Evolutionary conservation across 768 basidiomycete species (phyloP).

Genomic region (Rhodosporidiobolus odoratus): DNA sequence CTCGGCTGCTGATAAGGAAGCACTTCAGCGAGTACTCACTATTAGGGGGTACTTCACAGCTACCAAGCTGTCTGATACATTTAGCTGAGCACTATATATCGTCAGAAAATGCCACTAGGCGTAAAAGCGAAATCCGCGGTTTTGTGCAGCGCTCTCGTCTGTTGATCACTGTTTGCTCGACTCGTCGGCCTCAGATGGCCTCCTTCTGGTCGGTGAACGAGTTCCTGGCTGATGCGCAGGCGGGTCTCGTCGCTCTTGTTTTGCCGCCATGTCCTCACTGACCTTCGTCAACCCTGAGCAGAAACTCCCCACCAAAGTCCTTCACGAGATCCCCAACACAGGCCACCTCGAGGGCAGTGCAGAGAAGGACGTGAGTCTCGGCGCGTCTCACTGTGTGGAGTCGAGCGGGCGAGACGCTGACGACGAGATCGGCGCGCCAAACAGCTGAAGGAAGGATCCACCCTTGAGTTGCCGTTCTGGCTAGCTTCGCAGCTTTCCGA

Average conservation of each 20-base stretch:
- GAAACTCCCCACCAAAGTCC: constrained; percentile 40
- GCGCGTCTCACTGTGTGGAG: not conserved
- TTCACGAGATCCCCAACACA: constrained; percentile 37
- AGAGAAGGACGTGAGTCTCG: constrained; percentile 39
- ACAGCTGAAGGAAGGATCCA: constrained; percentile 36
- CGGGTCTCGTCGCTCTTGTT: not conserved
- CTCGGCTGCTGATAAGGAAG: too few relatives aligned
- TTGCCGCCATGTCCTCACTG: too few relatives aligned
- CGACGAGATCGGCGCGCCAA: not conserved
- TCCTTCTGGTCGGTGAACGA: constrained; percentile 29
- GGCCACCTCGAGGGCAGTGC: constrained; percentile 41
- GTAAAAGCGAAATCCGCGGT: too few relatives aligned
- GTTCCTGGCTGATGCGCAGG: constrained; percentile 39
- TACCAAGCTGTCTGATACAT: too few relatives aligned
- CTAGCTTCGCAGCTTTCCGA: constrained; percentile 36
- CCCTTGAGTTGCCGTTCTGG: constrained; percentile 43
- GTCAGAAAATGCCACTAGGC: too few relatives aligned
- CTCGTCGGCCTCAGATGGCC: constrained; percentile 8
- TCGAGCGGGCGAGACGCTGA: not conserved
- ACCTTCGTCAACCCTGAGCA: constrained; percentile 3
- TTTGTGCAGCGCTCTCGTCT: too few relatives aligned
- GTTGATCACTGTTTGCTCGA: too few relatives aligned
- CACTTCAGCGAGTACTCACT: too few relatives aligned
- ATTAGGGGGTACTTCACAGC: too few relatives aligned
- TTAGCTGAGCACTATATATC: too few relatives aligned